Percentiles rank a stretch among this genome's conserved stretches.
Conservation (phyloP, 2,329 filamentous ascomycete genomes). For the Emericellopsis atlantica region DNA sequence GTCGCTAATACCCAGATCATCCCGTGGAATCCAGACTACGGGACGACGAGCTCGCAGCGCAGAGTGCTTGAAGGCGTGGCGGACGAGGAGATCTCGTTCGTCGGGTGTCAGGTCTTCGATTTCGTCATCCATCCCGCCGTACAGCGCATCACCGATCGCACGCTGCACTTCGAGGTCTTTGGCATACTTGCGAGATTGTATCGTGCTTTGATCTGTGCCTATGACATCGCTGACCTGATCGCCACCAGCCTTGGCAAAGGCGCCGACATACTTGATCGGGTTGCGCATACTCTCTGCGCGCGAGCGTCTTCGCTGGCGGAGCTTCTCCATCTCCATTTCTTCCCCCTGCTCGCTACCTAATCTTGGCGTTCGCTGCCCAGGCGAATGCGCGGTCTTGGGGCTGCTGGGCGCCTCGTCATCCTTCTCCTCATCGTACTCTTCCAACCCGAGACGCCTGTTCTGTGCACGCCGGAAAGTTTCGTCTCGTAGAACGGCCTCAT, state of each 20-base stretch:
- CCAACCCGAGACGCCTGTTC: conserved; percentile 53
- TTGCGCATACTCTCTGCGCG: conserved; percentile 19
- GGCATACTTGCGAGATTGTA: conserved; percentile 33
- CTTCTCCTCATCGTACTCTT: conserved; percentile 32
- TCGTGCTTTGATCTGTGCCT: conserved; percentile 19
- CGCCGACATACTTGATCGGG: conserved; percentile 32
- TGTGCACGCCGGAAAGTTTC: conserved; percentile 77
- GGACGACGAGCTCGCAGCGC: conserved; percentile 76
- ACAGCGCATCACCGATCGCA: conserved; percentile 68
- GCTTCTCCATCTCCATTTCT: conserved; percentile 27
- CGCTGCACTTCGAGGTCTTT: conserved; percentile 61
- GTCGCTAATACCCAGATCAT: conserved; percentile 80
- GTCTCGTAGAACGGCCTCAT: conserved; percentile 85
- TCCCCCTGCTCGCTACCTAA: conserved; percentile 17
- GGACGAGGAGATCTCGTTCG: conserved; percentile 74
- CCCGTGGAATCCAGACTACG: conserved; percentile 85
- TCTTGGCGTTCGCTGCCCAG: background rate
- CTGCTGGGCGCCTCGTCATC: background rate
- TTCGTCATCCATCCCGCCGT: conserved; percentile 79
- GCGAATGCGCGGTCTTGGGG: background rate
- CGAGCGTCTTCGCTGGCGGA: conserved; percentile 7
- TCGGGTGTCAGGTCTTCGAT: conserved; percentile 88
- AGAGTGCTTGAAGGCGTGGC: conserved; percentile 81
- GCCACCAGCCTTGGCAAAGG: conserved; percentile 29
- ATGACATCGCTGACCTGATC: conserved; percentile 34